Evolutionary conservation across 2,329 filamentous ascomycete species (phyloP).

Genomic region (Graphilbum ipis-grandicollis): DNA sequence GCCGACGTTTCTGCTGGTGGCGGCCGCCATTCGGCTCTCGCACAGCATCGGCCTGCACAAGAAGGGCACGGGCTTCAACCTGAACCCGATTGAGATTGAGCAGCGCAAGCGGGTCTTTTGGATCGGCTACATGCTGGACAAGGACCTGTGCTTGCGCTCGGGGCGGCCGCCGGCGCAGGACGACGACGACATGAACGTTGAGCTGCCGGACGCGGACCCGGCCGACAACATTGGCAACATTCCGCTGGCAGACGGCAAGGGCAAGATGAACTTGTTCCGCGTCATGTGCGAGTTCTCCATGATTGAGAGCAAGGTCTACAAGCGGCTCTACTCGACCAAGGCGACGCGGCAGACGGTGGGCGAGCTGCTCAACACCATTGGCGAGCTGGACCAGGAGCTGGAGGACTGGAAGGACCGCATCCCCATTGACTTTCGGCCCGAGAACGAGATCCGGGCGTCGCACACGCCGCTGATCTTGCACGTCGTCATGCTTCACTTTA

Average conservation of each 20-base stretch:
- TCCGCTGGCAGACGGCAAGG: constrained; percentile 69
- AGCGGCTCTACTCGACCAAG: constrained; percentile 77
- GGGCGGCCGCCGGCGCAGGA: constrained; percentile 44
- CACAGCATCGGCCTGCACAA: constrained; percentile 95
- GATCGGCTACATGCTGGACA: constrained; percentile 49
- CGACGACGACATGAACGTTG: constrained; percentile 76
- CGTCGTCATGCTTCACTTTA: constrained; percentile 84
- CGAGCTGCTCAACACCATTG: constrained; percentile 86
- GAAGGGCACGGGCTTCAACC: constrained; percentile 75
- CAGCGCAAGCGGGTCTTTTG: constrained; percentile 56
- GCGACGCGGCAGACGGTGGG: constrained; percentile 84
- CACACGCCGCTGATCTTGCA: constrained; percentile 91
- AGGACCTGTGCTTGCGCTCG: constrained; percentile 42
- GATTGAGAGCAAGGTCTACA: constrained; percentile 91
- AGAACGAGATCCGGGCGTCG: constrained; percentile 85
- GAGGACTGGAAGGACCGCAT: constrained; percentile 96
- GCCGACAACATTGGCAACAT: constrained; percentile 90
- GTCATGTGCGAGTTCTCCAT: constrained; percentile 81
- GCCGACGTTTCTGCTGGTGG: constrained; percentile 78
- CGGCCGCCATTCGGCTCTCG: constrained; percentile 74
- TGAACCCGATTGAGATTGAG: constrained; percentile 87
- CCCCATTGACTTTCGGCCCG: constrained; percentile 88
- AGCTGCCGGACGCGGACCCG: constrained; percentile 80
- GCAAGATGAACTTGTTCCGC: constrained; percentile 88
- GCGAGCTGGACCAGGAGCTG: constrained; percentile 74